phyloP scores from a whole-genome alignment of 1,139 yeast genomes.

The Blastobotrys serpentis region DNA sequence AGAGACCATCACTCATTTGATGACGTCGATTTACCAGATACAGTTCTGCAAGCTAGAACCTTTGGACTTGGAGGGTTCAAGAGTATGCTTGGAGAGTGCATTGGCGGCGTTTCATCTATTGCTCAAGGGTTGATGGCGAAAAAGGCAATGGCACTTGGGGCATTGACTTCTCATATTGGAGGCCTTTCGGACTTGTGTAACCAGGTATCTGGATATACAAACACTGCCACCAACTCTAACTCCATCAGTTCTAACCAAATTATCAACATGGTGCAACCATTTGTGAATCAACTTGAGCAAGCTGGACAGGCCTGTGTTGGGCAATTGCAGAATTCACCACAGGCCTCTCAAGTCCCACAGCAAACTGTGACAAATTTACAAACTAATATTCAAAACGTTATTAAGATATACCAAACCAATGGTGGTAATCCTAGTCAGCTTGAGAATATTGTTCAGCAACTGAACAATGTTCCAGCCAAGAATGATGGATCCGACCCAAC shows the following conservation, averaged over 20 bases:
- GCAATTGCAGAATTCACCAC: background rate
- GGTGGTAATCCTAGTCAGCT: background rate
- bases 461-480: background rate
- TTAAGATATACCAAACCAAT: background rate
- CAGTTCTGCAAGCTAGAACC: background rate
- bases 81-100: background rate
- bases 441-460: background rate
- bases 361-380: background rate
- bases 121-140: background rate
- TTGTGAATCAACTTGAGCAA: background rate
- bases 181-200: background rate
- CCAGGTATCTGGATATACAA: conserved; percentile 1
- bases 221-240: background rate
- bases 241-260: background rate
- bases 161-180: background rate
- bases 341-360: background rate
- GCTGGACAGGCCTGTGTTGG: background rate
- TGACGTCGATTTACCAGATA: background rate
- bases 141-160: background rate
- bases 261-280: conserved; percentile 3
- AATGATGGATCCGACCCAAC: background rate
- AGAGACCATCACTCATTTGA: background rate
- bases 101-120: background rate
- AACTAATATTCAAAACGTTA: background rate
- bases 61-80: conserved; percentile 1